Conservation (phyloP, 2,329 filamentous ascomycete genomes). For the Ophiostoma sp. region DNA sequence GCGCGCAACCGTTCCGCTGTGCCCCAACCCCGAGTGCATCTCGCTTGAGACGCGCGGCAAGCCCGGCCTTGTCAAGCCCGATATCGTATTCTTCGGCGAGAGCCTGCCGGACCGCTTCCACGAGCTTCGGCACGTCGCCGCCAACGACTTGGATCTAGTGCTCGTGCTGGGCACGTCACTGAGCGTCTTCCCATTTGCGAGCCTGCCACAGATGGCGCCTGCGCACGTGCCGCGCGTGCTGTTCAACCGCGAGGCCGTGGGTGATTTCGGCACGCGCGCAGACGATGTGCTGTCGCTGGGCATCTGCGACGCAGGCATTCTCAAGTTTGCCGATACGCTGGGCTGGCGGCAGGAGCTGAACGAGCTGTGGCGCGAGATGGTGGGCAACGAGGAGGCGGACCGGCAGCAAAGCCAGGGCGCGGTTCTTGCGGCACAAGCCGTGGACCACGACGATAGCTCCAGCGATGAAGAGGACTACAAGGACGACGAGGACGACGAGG, state of each 20-base stretch:
- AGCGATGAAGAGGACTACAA: conserved; percentile 9
- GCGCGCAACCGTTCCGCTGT: conserved; percentile 64
- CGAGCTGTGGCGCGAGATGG: conserved; percentile 62
- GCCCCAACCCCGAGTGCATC: conserved; percentile 37
- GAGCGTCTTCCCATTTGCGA: conserved; percentile 69
- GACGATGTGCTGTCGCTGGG: conserved; percentile 84
- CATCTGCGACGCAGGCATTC: conserved; percentile 76
- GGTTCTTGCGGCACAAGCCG: conserved; percentile 41
- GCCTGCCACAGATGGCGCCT: conserved; percentile 60
- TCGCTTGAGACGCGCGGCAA: conserved; percentile 43
- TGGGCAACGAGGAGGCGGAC: conserved; percentile 55
- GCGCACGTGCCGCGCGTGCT: conserved; percentile 68
- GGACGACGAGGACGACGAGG: background rate
- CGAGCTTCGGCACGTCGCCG: conserved; percentile 48
- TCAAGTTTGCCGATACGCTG: conserved; percentile 69
- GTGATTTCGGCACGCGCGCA: conserved; percentile 65
- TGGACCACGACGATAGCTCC: conserved; percentile 29
- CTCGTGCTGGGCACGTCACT: conserved; percentile 30
- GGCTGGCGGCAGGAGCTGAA: conserved; percentile 87
- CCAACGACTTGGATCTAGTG: conserved; percentile 37
- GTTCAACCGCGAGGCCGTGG: conserved; percentile 82
- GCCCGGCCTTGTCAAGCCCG: conserved; percentile 78
- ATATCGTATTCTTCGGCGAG: conserved; percentile 90
- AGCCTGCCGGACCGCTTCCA: conserved; percentile 58
- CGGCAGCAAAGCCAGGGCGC: conserved; percentile 41